phyloP scores from a whole-genome alignment of 2,329 filamentous ascomycete species.

The Trichocomaceae sp. region DNA sequence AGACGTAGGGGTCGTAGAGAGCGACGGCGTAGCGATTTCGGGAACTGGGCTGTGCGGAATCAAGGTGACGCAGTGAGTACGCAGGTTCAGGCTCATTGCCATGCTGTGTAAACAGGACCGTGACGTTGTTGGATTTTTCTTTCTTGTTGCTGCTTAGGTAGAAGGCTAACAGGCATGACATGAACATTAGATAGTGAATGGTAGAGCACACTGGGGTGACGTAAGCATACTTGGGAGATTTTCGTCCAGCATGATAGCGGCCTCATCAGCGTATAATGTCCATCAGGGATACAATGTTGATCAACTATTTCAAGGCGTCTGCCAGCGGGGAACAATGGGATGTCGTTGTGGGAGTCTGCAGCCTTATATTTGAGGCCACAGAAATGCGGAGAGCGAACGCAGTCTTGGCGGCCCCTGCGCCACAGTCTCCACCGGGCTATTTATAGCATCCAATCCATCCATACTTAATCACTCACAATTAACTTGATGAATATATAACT shows the following conservation, averaged over 20 bases:
- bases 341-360: not conserved
- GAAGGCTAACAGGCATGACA: slow-evolving; percentile 24
- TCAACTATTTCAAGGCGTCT: not conserved
- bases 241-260: slow-evolving; percentile 69
- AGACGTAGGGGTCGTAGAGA: slow-evolving; percentile 72
- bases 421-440: not conserved
- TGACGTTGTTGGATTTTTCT: slow-evolving; percentile 29
- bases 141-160: slow-evolving; percentile 51
- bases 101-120: slow-evolving; percentile 53
- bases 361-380: not conserved
- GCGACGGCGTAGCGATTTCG: slow-evolving; percentile 82
- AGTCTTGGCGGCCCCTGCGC: not conserved
- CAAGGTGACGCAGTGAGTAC: slow-evolving; percentile 71
- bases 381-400: not conserved
- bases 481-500: too few relatives aligned
- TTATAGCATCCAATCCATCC: not conserved
- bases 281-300: not conserved
- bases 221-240: slow-evolving; percentile 60
- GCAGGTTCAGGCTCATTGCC: slow-evolving; percentile 73
- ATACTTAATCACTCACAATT: too few relatives aligned
- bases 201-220: not conserved
- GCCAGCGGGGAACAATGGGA: not conserved
- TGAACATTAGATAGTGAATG: not conserved
- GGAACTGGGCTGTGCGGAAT: slow-evolving; percentile 62
- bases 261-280: too few relatives aligned